Conservation (phyloP, 768 basidiomycete genomes). For the Symmetrospora coprosmae region DNA sequence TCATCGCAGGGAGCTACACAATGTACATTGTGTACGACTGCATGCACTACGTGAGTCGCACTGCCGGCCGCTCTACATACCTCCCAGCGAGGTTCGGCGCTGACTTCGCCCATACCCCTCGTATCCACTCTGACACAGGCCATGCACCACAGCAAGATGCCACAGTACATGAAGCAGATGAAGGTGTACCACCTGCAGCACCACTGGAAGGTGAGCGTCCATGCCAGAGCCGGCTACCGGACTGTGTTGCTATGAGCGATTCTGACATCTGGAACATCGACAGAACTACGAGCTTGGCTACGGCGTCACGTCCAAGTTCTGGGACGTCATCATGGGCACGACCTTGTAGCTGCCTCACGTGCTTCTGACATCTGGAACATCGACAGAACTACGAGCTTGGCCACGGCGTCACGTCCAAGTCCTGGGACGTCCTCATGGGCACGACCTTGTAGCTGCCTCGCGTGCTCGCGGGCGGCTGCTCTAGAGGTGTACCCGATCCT, state of each 20-base stretch:
- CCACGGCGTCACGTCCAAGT: slow-evolving; percentile 67
- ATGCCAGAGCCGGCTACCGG: no score
- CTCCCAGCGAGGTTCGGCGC: neutral
- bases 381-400: slow-evolving; percentile 51
- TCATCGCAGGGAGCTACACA: slow-evolving; percentile 62
- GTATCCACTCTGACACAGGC: slow-evolving; percentile 4
- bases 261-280: no score
- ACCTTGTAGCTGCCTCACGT: slow-evolving; percentile 1
- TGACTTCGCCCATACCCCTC: neutral
- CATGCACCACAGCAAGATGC: slow-evolving; percentile 65
- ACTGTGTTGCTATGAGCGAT: no score
- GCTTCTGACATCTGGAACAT: no score
- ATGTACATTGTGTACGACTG: slow-evolving; percentile 40
- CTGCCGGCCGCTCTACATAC: neutral
- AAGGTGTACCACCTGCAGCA: slow-evolving; percentile 97
- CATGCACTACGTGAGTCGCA: slow-evolving; percentile 22
- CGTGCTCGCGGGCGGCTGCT: no score
- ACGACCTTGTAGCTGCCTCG: no score
- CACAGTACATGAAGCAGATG: slow-evolving; percentile 73
- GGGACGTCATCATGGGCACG: slow-evolving; percentile 86
- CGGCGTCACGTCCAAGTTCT: slow-evolving; percentile 68
- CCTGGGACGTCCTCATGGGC: slow-evolving; percentile 87
- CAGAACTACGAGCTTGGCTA: slow-evolving; percentile 56
- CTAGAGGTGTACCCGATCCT: no score
- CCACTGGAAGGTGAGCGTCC: slow-evolving; percentile 65